Percentiles rank a stretch among this genome's conserved stretches.
Conservation (phyloP, 2,329 filamentous ascomycete species). For the Trichoderma arundinaceum region DNA sequence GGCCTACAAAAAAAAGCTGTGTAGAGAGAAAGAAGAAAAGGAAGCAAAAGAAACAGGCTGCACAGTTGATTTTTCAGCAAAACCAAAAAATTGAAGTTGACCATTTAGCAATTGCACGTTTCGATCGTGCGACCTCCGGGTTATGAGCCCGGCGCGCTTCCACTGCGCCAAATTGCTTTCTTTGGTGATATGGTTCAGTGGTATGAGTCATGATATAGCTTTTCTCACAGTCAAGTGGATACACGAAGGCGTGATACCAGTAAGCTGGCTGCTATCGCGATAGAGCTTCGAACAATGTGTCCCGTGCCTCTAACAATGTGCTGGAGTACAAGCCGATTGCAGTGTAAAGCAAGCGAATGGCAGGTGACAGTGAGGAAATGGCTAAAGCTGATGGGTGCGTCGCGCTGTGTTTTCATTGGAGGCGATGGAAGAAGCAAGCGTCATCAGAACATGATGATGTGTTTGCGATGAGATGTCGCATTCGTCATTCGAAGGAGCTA, state of each 20-base stretch:
- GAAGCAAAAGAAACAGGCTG: background rate
- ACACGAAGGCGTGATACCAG: background rate
- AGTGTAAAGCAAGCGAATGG: background rate
- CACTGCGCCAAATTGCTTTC: conserved; percentile 42
- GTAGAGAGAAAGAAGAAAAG: background rate
- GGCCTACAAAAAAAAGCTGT: background rate
- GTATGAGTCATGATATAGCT: conserved; percentile 26
- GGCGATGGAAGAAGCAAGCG: background rate
- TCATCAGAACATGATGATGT: background rate
- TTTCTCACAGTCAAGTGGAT: conserved; percentile 1
- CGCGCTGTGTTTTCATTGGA: conserved; percentile 19
- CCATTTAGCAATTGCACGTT: conserved; percentile 43
- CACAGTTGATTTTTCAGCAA: background rate
- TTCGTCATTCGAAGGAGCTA: conserved; percentile 12
- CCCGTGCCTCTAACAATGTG: conserved; percentile 3
- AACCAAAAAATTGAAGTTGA: conserved; percentile 27
- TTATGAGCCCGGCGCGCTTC: conserved; percentile 42
- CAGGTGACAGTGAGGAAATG: background rate
- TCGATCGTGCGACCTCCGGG: conserved; percentile 42
- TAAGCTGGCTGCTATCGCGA: background rate
- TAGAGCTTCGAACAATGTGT: background rate
- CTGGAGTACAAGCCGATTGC: background rate
- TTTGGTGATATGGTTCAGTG: conserved; percentile 12
- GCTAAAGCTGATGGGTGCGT: conserved; percentile 8
- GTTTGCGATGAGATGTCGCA: conserved; percentile 21